Conservation (phyloP, 1,139 yeast species). For the Debaryomycetaceae sp. region DNA sequence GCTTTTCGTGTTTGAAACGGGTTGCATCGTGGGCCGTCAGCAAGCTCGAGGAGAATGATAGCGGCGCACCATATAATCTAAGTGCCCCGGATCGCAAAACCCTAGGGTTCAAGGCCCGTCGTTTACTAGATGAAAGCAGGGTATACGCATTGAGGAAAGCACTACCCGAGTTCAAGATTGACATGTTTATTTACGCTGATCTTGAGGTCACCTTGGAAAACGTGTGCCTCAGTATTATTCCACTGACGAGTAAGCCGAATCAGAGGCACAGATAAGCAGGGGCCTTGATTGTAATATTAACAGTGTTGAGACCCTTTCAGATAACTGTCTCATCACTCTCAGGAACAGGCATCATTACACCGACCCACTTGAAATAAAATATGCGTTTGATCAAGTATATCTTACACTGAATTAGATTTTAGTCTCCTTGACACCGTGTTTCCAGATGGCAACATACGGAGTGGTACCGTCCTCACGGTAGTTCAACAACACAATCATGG, state of each 20-base stretch:
- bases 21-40: conserved; percentile 85
- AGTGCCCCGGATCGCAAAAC: conserved; percentile 36
- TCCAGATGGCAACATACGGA: conserved; percentile 97
- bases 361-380: background rate
- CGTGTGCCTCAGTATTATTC: conserved; percentile 33
- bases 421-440: conserved; percentile 86
- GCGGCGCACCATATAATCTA: conserved; percentile 8
- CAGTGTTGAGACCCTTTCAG: too few species aligned
- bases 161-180: conserved; percentile 25
- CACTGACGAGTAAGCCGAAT: too few species aligned
- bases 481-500: conserved; percentile 94
- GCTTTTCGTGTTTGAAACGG: conserved; percentile 48
- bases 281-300: too few species aligned
- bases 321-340: too few species aligned
- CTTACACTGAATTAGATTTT: conserved; percentile 55
- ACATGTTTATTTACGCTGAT: conserved; percentile 50
- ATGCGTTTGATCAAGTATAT: background rate
- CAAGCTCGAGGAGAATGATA: conserved; percentile 1
- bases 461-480: conserved; percentile 99
- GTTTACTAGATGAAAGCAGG: conserved; percentile 52
- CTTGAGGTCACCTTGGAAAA: conserved; percentile 59
- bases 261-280: too few species aligned
- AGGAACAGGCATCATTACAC: too few species aligned
- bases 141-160: conserved; percentile 31
- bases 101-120: conserved; percentile 57